phyloP scores from a whole-genome alignment of 148 eudicot genomes.

The Selenicereus undatus region DNA sequence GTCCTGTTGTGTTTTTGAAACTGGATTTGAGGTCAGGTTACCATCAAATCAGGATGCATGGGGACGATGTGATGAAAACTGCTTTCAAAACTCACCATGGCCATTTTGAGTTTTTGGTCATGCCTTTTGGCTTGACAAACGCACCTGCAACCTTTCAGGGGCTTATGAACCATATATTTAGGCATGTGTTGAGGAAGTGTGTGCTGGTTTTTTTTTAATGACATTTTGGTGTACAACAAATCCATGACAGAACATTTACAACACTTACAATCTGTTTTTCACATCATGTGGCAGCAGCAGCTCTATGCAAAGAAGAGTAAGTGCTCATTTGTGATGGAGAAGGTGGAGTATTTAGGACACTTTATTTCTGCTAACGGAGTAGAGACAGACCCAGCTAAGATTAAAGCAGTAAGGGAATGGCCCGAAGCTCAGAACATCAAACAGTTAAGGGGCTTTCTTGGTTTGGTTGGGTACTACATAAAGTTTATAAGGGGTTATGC shows the following conservation, averaged over 20 bases:
- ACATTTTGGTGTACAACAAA: no score
- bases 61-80: background rate
- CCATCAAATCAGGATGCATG: background rate
- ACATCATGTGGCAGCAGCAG: background rate
- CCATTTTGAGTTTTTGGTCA: no score
- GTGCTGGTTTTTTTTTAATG: background rate
- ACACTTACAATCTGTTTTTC: background rate
- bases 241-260: background rate
- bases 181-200: background rate
- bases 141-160: background rate
- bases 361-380: background rate
- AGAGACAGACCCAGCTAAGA: background rate
- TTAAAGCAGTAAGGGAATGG: background rate
- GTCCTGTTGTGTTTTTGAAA: background rate
- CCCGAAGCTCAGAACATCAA: background rate
- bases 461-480: no score
- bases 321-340: background rate
- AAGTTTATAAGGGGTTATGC: no score
- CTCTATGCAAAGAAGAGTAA: background rate
- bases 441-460: no score
- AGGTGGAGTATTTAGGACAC: background rate
- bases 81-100: background rate
- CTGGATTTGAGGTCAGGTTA: background rate
- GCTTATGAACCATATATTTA: background rate
- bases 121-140: background rate